Percentiles rank a stretch among this genome's conserved stretches.
These are phyloP conservation scores for Kwoniella shandongensis DNA, from an alignment of 768 basidiomycete genomes.

Conservation along the genomic window DNA sequence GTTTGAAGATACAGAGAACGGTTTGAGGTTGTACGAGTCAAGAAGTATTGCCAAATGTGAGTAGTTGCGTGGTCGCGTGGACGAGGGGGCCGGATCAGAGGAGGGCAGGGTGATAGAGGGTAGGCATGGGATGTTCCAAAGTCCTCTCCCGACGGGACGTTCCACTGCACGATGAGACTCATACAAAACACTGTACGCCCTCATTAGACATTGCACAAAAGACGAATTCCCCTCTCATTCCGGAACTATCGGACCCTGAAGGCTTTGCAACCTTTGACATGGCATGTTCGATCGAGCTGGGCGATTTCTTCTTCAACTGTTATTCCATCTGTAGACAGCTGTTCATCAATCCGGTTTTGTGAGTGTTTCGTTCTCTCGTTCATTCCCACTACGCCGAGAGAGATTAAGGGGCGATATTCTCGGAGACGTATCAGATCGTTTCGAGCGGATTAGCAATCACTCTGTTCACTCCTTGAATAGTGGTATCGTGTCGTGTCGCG, in stretches of 20 bases:
- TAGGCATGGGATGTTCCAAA: too few relatives aligned
- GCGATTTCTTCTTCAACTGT: constrained; percentile 62
- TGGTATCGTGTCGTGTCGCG: too few relatives aligned
- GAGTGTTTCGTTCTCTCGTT: constrained; percentile 15
- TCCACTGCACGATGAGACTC: neutral
- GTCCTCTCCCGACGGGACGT: too few relatives aligned
- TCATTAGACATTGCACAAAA: constrained; percentile 60
- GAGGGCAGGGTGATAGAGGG: too few relatives aligned
- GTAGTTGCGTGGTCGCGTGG: neutral
- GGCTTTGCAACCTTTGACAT: constrained; percentile 53
- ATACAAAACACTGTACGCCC: constrained; percentile 33
- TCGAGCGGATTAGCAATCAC: too few relatives aligned
- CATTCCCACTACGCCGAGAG: too few relatives aligned
- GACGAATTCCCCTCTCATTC: constrained; percentile 59
- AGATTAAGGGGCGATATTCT: too few relatives aligned
- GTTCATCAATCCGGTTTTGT: constrained; percentile 59
- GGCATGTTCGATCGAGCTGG: constrained; percentile 58
- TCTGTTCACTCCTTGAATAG: too few relatives aligned
- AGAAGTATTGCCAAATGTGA: constrained; percentile 32
- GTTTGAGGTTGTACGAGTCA: constrained; percentile 60
- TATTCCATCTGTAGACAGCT: constrained; percentile 57
- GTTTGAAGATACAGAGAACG: constrained; percentile 61
- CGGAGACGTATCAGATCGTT: too few relatives aligned
- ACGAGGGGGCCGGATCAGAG: too few relatives aligned
- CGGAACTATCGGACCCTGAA: constrained; percentile 53